Base-by-base conservation (phyloP, 305 asterid genomes). In the Rubia tinctorum region DNA sequence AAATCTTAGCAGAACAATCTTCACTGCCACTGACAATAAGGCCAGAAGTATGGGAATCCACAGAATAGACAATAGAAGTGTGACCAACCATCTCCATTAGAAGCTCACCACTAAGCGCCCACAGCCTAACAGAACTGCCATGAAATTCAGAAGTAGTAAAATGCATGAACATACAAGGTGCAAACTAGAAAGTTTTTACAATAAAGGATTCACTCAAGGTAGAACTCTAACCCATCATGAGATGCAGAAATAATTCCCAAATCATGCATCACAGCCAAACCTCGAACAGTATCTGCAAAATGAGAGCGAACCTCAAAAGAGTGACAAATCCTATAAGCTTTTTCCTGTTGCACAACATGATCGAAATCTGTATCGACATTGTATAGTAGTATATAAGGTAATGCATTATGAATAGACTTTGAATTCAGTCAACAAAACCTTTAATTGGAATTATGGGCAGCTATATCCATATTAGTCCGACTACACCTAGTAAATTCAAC, bases 31-130 rank as follows among this genome's bases (percentile, higher is more conserved):
- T 95, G 80, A 89, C 93, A 75, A 95, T 88, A 76, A 95, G 95
- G 76, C 98, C 98, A 71, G 96, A 88, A 3, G 71, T 82, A 81
- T 94, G 95, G 76, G 98, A 88, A 84, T 92, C 92, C 47, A 92
- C 97, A 77, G 98, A 89, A 83, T 91, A 95, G 69, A 95, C 98
- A 80, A 95, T 89, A 55, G 97, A 86, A 64, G 92, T 78, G 82
- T 95, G 99, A 69, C 98, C 98, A 83, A 85, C 99, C 99, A 95
- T 90, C 86, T 95, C 97, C 89, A 94, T 43, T 66, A 94, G 82
- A 79, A 85, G 86, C 80, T 92, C 90, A 74, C 99, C 99, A 75
- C 87, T 83, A 68, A 89, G 78, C 30, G 96, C 86, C 99, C 99
- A 95, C 44, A 95, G 86, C 82, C 91, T 86, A 49, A 95, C 83